Evolutionary conservation across 2,329 filamentous ascomycete genomes (phyloP).

Genomic region (Aspergillus piperis): DNA sequence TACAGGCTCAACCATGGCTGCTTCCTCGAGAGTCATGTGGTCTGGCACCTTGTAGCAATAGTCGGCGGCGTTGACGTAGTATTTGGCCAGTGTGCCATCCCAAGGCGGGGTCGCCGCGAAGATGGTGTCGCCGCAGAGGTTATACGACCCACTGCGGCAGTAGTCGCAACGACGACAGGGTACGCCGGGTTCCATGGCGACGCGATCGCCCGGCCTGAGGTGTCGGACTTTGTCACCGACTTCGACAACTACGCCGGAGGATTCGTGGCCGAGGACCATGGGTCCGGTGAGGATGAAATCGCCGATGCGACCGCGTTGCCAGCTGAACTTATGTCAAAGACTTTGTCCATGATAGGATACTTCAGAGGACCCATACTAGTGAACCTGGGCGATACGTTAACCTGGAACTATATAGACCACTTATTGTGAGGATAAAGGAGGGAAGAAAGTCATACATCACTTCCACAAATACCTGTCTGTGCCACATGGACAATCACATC

Average conservation of each 20-base stretch:
- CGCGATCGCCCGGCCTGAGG: background rate
- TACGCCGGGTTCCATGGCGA: background rate
- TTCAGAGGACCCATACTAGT: background rate
- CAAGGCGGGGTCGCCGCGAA: background rate
- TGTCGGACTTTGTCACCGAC: background rate
- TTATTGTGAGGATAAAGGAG: no score
- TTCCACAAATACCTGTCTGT: background rate
- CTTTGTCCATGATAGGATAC: background rate
- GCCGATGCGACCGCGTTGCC: background rate
- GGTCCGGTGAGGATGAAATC: background rate
- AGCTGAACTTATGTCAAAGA: background rate
- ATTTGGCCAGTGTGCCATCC: background rate
- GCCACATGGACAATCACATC: background rate
- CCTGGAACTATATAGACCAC: no score
- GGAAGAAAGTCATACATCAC: background rate
- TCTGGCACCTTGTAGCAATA: background rate
- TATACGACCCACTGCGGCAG: background rate
- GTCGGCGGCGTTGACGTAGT: background rate
- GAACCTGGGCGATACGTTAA: background rate
- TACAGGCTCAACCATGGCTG: background rate
- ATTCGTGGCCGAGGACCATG: slow-evolving; percentile 1
- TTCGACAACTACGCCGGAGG: background rate
- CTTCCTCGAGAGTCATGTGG: background rate
- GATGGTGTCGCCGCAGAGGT: background rate
- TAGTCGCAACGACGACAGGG: background rate